Evolutionary conservation across 2,329 filamentous ascomycete species (phyloP).

Genomic region (Cercospora brassicicola): DNA sequence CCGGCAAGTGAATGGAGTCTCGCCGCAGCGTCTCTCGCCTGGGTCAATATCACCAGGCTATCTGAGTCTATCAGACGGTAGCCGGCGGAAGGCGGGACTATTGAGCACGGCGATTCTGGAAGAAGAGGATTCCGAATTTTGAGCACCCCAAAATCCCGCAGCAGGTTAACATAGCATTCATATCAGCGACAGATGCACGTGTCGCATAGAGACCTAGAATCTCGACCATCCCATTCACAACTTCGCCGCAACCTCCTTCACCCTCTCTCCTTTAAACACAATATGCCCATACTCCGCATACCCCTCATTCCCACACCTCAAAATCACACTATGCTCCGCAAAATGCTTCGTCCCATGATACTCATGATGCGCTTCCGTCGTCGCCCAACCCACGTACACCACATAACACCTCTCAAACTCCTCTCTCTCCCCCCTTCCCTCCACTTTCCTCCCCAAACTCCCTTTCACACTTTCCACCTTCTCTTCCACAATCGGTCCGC

Average conservation of each 20-base stretch:
- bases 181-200: neutral
- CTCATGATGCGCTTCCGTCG: slow-evolving; percentile 18
- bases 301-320: slow-evolving; percentile 21
- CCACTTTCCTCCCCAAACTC: slow-evolving; percentile 8
- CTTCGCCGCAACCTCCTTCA: neutral
- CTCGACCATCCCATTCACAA: neutral
- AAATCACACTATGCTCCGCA: slow-evolving; percentile 12
- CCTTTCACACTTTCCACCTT: slow-evolving; percentile 9
- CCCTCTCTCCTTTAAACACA: neutral
- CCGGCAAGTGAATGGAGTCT: slow-evolving; percentile 5
- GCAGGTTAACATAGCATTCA: neutral
- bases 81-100: slow-evolving; percentile 50
- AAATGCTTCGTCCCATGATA: slow-evolving; percentile 21
- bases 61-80: slow-evolving; percentile 33
- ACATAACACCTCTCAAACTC: slow-evolving; percentile 14
- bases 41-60: slow-evolving; percentile 24
- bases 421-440: neutral
- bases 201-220: neutral
- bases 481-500: slow-evolving; percentile 4
- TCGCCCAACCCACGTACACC: slow-evolving; percentile 19
- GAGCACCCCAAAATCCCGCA: slow-evolving; percentile 9
- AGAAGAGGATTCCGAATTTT: slow-evolving; percentile 62
- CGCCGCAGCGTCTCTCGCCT: slow-evolving; percentile 21
- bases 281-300: slow-evolving; percentile 13
- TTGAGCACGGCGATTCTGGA: slow-evolving; percentile 69